Evolutionary conservation across 2,329 filamentous ascomycete species (phyloP), one percentile per base, ranked within the genome.

Genomic region (Pestalotiopsis sp.): DNA sequence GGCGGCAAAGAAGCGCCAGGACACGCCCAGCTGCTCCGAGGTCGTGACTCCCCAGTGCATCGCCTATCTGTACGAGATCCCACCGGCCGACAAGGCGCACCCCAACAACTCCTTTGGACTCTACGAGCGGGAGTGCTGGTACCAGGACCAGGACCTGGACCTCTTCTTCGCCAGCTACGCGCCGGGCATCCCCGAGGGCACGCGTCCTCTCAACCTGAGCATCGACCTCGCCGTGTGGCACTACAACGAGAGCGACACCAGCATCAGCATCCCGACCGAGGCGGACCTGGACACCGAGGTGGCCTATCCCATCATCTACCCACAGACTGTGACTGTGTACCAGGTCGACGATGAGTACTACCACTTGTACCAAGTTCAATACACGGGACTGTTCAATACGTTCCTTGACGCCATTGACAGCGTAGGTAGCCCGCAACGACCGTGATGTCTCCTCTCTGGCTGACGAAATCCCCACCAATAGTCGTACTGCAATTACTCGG

Each of bases 401-500:
- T 84, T 84, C 73, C 75, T 83, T 17, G 81, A 83, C 68, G 82
- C 82, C 64, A 77, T 84, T 14, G 82, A 84, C 70, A 81, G 81
- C 17, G 57, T 59, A 31, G 7, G 1, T 65, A 55, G 45, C 4
- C 11, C 17, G 6, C 14, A 59, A 6, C 0, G 1, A 5, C 23
- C 31, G 31, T 36, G 13, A 27, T 27, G 17, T 2, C 5, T 27
- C 4, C 23, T 27, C 27, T 27, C 23, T 13, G 27, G 57, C 57
- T 27, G 25, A 59, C 17, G 20, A 59, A 9, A 59, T 27, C 2
- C 23, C 23, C 57, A 4, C 14, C 57, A 17, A 27, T 17, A 59
- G 64, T 82, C 81, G 62, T 88, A 87, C 76, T 88, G 87, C 78
- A 82, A 80, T 9, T 85, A 82, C 70, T 78, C 78, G n/a, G 84